Conservation (phyloP, 148 eudicot genomes). For the Cornus florida region DNA sequence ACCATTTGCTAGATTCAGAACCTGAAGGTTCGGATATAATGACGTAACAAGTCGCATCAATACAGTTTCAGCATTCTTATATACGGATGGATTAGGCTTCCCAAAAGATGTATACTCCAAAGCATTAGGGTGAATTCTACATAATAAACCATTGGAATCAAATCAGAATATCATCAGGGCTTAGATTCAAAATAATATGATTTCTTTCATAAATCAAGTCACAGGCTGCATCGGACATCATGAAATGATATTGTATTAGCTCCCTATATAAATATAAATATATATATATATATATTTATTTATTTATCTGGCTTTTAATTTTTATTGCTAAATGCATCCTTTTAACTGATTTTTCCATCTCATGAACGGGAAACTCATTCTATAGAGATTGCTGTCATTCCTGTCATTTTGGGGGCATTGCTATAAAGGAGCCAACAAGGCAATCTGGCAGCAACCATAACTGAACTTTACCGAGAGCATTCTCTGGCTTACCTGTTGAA, state of each 20-base stretch:
- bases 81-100: slow-evolving; percentile 79
- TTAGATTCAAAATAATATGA: not conserved
- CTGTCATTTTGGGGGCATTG: not conserved
- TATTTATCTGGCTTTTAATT: not conserved
- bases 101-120: slow-evolving; percentile 80
- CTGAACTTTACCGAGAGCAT: not conserved
- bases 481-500: slow-evolving; percentile 63
- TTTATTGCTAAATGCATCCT: not conserved
- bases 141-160: slow-evolving; percentile 6
- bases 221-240: not conserved
- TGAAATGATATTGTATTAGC: not conserved
- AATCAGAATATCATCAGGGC: not conserved
- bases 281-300: not conserved
- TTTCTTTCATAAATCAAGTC: not conserved
- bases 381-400: not conserved
- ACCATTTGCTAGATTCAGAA: slow-evolving; percentile 22
- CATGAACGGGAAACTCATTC: not conserved
- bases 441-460: not conserved
- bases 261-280: too few species aligned
- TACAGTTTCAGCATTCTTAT: slow-evolving; percentile 71
- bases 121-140: slow-evolving; percentile 78
- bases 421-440: not conserved
- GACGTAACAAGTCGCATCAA: slow-evolving; percentile 35
- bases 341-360: not conserved
- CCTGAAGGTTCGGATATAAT: not conserved